Base-by-base conservation (phyloP, 163 green algal genomes). In the Scenedesmus sp. region DNA sequence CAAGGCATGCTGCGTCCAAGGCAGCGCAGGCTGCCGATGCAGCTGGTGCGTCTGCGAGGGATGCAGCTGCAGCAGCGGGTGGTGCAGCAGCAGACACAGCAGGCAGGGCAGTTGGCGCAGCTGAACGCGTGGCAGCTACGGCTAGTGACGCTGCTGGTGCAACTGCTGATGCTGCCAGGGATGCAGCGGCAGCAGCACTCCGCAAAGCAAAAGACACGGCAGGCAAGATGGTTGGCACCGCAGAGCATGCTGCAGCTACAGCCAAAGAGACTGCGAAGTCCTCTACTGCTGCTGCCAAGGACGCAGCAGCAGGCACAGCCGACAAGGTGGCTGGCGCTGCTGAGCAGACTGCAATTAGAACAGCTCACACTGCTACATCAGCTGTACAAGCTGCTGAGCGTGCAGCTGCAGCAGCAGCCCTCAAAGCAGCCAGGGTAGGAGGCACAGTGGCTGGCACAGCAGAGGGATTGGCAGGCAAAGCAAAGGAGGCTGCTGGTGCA, bases 151-250 rank as follows among this genome's bases (percentile, higher is more conserved):
- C 73, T 82, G 73, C 73, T 46, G 18, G 8, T 82, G 73, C 20
- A 9, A 46, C 23, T 46, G 73, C 8, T 46, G 73, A 8, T 82
- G 73, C 18, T 82, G 73, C 20, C 18, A 8, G 9, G 79, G 52
- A 86, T 34, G 79, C 79, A n/a, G 54, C 52, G 12, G 79, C 7
- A 13, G 54, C 52, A 3, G 54, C 62, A 18, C 20, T 84, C 2
- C 55, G 76, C 74, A 55, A 70, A 16, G 86, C 60, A 16, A 54
- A 70, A 46, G 70, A 85, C 46, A n/a, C 70, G 59, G 86, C 86
- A 76, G 86, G 73, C 15, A 90, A 76, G 23, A 0, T 85, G 15
- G 62, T 55, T 16, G 13, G 20, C 82, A 87, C 9, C 7, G n/a
- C 54, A 23, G 57, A 77, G 52, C 52, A 13, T 9, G 54, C 54